Evolutionary conservation across 169 alveolate genomes (phyloP).

Genomic region (Theileria luwenshuni): DNA sequence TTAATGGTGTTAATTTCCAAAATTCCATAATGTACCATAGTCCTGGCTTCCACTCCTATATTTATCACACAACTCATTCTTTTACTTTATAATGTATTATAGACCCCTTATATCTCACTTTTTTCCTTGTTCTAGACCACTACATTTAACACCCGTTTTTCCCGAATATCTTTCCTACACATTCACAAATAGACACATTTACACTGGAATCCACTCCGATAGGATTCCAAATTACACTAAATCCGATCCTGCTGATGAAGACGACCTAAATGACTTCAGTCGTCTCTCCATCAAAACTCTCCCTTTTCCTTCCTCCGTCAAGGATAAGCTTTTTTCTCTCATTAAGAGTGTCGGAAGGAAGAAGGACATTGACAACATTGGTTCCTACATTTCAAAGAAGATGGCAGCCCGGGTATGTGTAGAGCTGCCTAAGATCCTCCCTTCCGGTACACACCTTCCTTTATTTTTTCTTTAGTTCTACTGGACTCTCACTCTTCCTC

Average conservation of each 20-base stretch:
- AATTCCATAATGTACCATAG: too few species aligned
- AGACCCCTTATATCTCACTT: not conserved
- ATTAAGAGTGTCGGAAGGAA: slow-evolving; percentile 72
- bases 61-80: too few species aligned
- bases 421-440: slow-evolving; percentile 81
- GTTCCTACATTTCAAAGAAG: slow-evolving; percentile 69
- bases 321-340: slow-evolving; percentile 66
- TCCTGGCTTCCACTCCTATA: too few species aligned
- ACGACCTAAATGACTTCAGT: slow-evolving; percentile 56
- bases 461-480: slow-evolving; percentile 18
- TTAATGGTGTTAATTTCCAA: slow-evolving; percentile 9
- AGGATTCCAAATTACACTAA: slow-evolving; percentile 39
- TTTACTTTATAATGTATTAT: slow-evolving; percentile 2
- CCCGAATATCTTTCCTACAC: not conserved
- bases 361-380: slow-evolving; percentile 79
- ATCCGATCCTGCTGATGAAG: slow-evolving; percentile 16
- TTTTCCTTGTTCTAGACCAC: not conserved
- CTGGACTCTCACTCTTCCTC: slow-evolving; percentile 31
- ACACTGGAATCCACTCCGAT: slow-evolving; percentile 59
- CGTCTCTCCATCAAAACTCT: slow-evolving; percentile 51
- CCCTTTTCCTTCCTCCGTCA: slow-evolving; percentile 72
- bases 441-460: slow-evolving; percentile 66
- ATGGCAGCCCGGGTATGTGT: slow-evolving; percentile 78
- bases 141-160: not conserved
- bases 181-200: slow-evolving; percentile 1